A percentile compares a stretch with the other conserved stretches of the same genome.
Evolutionary conservation across 2,329 filamentous ascomycete genomes (phyloP).

Genomic region (Fusarium sp.): DNA sequence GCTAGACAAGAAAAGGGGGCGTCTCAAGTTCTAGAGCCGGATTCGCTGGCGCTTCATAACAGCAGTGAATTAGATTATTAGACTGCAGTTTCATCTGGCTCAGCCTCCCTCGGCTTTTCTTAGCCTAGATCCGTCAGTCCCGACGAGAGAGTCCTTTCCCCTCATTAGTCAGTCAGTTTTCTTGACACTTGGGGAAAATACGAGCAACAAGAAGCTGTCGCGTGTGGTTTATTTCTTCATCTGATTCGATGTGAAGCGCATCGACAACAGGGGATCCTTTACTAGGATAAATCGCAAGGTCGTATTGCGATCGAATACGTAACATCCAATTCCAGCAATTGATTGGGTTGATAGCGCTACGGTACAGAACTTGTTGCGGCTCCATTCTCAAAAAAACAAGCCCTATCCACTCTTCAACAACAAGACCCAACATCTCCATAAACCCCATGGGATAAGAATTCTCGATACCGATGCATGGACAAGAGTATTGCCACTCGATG

Average conservation of each 20-base stretch:
- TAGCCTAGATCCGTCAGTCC: slow-evolving; percentile 15
- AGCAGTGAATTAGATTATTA: slow-evolving; percentile 7
- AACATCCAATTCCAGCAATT: neutral
- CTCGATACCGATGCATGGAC: slow-evolving; percentile 9
- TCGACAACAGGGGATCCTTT: slow-evolving; percentile 19
- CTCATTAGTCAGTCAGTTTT: slow-evolving; percentile 11
- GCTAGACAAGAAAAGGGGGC: slow-evolving; percentile 12
- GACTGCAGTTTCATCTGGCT: slow-evolving; percentile 35
- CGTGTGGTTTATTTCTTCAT: slow-evolving; percentile 13
- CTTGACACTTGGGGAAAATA: neutral
- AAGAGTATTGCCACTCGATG: slow-evolving; percentile 29
- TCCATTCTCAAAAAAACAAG: slow-evolving; percentile 3
- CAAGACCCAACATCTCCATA: slow-evolving; percentile 3
- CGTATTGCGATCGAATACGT: slow-evolving; percentile 24
- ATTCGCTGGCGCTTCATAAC: slow-evolving; percentile 39
- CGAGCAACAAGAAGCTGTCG: slow-evolving; percentile 27
- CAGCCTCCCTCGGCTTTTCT: slow-evolving; percentile 39
- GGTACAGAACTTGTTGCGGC: neutral
- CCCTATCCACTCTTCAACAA: slow-evolving; percentile 12
- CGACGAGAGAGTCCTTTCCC: slow-evolving; percentile 5
- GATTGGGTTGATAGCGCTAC: neutral
- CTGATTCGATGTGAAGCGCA: slow-evolving; percentile 33
- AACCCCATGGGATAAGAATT: slow-evolving; percentile 28
- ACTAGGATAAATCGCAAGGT: slow-evolving; percentile 14
- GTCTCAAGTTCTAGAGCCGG: slow-evolving; percentile 34